Conservation (phyloP, 768 basidiomycete species). For the Glaciozyma antarctica region DNA sequence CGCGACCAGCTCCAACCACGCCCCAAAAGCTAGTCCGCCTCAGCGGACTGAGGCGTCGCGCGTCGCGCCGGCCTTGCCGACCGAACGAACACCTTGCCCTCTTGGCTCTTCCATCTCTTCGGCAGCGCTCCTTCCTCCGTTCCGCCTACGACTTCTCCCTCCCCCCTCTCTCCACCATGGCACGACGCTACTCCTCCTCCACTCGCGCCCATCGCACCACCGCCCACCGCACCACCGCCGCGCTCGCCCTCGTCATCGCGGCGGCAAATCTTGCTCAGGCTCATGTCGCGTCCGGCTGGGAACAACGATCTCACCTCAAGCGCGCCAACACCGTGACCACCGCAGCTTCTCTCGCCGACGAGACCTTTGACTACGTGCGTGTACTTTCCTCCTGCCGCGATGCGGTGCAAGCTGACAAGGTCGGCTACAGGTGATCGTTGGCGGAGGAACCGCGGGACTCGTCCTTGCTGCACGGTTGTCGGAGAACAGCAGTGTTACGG, state of each 20-base stretch:
- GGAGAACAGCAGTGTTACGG: conserved; percentile 27
- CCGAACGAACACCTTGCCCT: not conserved
- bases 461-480: conserved; percentile 38
- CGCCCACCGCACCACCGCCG: no score
- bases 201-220: no score
- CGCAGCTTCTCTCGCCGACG: not conserved
- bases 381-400: not conserved
- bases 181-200: no score
- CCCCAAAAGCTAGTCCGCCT: no score
- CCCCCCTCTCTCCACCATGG: not conserved
- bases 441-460: conserved; percentile 30
- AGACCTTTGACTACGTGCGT: not conserved
- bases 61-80: no score
- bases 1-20: no score
- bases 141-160: not conserved
- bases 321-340: not conserved
- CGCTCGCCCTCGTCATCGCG: no score
- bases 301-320: not conserved
- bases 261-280: no score
- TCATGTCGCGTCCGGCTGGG: not conserved
- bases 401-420: not conserved
- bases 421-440: not conserved
- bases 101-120: not conserved
- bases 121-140: not conserved
- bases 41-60: no score